These are phyloP conservation scores for Dipodascus geniculatus DNA, from an alignment of 805 yeast species.

Conservation along the genomic window DNA sequence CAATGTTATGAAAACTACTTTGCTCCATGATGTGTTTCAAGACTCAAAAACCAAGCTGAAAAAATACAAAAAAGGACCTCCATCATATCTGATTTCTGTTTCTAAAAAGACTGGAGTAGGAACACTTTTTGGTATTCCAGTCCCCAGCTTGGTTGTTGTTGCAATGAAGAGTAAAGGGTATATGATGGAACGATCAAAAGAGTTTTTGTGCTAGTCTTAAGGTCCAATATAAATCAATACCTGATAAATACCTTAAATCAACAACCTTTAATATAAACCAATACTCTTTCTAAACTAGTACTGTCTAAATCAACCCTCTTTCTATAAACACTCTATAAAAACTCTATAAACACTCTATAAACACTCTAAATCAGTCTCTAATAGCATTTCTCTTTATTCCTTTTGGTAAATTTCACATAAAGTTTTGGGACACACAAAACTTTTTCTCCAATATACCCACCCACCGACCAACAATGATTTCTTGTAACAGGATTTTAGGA, in stretches of 20 bases:
- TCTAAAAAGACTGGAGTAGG: conserved; percentile 15
- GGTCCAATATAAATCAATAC: too few relatives aligned
- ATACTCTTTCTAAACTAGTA: too few relatives aligned
- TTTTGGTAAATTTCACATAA: too few relatives aligned
- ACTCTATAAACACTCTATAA: too few relatives aligned
- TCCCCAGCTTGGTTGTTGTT: conserved; percentile 13
- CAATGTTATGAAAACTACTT: conserved; percentile 6
- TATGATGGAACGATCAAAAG: conserved; percentile 2
- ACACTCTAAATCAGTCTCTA: too few relatives aligned
- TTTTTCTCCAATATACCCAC: not conserved
- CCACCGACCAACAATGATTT: not conserved
- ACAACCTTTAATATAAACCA: too few relatives aligned
- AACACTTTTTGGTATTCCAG: conserved; percentile 9
- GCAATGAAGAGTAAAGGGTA: conserved; percentile 9
- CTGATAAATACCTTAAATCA: too few relatives aligned
- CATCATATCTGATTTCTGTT: conserved; percentile 9
- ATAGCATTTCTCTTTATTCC: too few relatives aligned
- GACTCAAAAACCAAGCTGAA: not conserved
- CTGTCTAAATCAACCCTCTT: too few relatives aligned
- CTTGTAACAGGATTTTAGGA: too few relatives aligned
- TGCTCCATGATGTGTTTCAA: conserved; percentile 8
- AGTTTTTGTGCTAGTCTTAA: not conserved
- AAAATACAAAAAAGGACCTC: conserved; percentile 1
- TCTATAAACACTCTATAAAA: too few relatives aligned
- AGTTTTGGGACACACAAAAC: too few relatives aligned